Percentiles rank a stretch among this genome's conserved stretches.
Conservation (phyloP, 345 rosid genomes). For the Durio zibethinus region DNA sequence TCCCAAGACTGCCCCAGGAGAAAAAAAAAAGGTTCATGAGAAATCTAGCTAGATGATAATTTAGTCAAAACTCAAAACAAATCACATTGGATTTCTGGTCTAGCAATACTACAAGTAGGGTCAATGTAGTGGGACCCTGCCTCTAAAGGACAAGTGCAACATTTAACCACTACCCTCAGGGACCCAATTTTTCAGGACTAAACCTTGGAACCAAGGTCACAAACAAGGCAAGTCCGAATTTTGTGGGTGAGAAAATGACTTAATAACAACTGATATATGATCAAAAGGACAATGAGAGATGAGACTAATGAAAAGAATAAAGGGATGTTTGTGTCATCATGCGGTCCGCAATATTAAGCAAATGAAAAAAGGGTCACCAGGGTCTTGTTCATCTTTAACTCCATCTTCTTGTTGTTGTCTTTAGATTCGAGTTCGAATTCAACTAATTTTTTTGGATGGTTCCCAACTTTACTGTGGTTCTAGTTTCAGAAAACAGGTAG, state of each 20-base stretch:
- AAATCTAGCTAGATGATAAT: constrained; percentile 14
- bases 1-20: not conserved
- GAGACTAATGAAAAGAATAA: constrained; percentile 18
- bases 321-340: constrained; percentile 23
- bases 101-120: constrained; percentile 18
- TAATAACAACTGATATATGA: constrained; percentile 26
- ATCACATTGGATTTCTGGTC: constrained; percentile 14
- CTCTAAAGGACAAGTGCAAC: constrained; percentile 18
- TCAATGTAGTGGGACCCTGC: not conserved
- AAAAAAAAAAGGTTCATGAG: constrained; percentile 6
- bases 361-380: constrained; percentile 23
- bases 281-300: constrained; percentile 17
- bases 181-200: constrained; percentile 29
- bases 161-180: constrained; percentile 13
- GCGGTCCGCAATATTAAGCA: constrained; percentile 21
- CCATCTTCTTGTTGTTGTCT: constrained; percentile 21
- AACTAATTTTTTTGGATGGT: not conserved
- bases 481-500: not conserved
- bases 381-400: constrained; percentile 24
- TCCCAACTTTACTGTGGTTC: not conserved
- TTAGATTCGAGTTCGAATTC: not conserved
- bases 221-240: constrained; percentile 6
- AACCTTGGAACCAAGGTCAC: constrained; percentile 18
- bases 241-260: constrained; percentile 22
- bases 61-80: constrained; percentile 35